phyloP scores from a whole-genome alignment of 352 stramenopile species.

The Pythium volutum region DNA sequence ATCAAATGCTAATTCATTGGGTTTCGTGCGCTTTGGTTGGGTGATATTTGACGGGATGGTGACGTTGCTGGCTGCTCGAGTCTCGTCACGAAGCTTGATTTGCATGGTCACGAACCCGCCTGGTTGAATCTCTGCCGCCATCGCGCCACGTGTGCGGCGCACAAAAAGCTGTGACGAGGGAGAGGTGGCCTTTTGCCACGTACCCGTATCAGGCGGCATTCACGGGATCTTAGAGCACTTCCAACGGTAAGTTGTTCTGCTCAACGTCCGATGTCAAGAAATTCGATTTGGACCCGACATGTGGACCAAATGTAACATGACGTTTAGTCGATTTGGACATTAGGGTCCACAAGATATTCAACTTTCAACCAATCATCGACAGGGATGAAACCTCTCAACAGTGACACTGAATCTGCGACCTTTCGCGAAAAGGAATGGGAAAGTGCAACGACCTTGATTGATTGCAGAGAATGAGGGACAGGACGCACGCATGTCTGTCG shows the following conservation, averaged over 20 bases:
- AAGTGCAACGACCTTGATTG: neutral
- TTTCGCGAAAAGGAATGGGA: neutral
- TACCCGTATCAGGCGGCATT: too few relatives aligned
- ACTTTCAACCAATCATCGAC: neutral
- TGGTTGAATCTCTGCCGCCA: neutral
- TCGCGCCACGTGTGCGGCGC: neutral
- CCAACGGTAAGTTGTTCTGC: too few relatives aligned
- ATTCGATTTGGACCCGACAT: neutral
- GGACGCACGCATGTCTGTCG: neutral
- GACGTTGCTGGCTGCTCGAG: conserved; percentile 3
- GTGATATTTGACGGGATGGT: neutral
- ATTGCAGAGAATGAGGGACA: neutral
- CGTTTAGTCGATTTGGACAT: neutral
- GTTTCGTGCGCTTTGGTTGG: conserved; percentile 9
- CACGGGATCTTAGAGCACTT: too few relatives aligned
- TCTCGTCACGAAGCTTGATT: conserved; percentile 3
- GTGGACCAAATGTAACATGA: neutral
- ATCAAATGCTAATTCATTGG: conserved; percentile 10
- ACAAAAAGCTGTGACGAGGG: neutral
- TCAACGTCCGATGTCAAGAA: neutral
- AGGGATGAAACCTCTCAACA: neutral
- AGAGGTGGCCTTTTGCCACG: neutral
- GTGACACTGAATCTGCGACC: neutral
- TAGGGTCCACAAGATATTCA: neutral
- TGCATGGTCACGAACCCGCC: too few relatives aligned